These are phyloP conservation scores for Alnus glutinosa DNA, from an alignment of 306 rosid genomes.

Conservation along the genomic window DNA sequence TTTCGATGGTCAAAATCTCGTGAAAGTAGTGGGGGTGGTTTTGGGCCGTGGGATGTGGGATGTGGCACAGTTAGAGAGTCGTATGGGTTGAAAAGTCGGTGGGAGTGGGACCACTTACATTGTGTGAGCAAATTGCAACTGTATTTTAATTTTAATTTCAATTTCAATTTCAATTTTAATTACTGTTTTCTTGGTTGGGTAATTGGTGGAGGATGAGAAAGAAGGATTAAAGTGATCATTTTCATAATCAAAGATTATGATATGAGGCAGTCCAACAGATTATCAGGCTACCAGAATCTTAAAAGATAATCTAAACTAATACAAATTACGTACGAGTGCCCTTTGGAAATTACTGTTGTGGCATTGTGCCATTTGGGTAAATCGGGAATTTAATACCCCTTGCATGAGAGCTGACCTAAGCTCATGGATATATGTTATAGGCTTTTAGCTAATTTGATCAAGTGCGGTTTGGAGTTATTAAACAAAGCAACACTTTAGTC, in stretches of 20 bases:
- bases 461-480: not conserved
- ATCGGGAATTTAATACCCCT: no score
- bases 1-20: slow-evolving; percentile 9
- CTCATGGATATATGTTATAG: not conserved
- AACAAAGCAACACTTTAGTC: not conserved
- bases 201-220: not conserved
- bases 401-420: not conserved
- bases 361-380: no score
- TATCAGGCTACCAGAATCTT: not conserved
- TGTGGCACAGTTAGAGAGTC: not conserved
- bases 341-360: no score
- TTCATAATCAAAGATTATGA: not conserved
- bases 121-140: not conserved
- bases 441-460: not conserved
- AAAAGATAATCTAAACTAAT: slow-evolving; percentile 25
- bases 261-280: not conserved
- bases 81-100: slow-evolving; percentile 11
- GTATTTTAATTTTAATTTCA: no score
- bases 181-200: not conserved
- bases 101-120: slow-evolving; percentile 43
- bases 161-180: no score
- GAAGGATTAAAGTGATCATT: not conserved
- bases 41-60: slow-evolving; percentile 20
- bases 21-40: slow-evolving; percentile 11
- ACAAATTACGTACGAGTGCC: no score